Evolutionary conservation across 352 stramenopile genomes (phyloP).

Genomic region (Pythium dissimile): DNA sequence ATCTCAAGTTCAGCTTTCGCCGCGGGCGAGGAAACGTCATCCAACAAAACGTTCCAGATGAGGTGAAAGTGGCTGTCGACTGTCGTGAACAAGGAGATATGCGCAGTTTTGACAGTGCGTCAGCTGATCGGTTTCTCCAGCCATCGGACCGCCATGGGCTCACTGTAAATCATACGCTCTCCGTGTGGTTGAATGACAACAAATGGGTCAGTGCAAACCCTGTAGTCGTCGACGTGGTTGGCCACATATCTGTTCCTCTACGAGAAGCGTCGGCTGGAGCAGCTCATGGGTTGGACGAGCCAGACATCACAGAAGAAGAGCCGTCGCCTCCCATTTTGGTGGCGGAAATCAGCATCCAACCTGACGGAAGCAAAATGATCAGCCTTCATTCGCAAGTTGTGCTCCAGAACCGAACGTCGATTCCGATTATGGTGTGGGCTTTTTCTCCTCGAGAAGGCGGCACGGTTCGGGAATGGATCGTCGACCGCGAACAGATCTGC

Average conservation of each 20-base stretch:
- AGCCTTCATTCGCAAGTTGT: conserved; percentile 86
- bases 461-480: conserved; percentile 65
- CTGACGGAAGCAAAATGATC: conserved; percentile 86
- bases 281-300: conserved; percentile 22
- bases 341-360: conserved; percentile 84
- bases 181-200: conserved; percentile 80
- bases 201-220: conserved; percentile 86
- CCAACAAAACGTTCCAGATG: conserved; percentile 62
- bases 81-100: conserved; percentile 85
- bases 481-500: conserved; percentile 79
- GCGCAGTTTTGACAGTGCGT: conserved; percentile 84
- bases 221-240: conserved; percentile 85
- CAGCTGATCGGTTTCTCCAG: conserved; percentile 70
- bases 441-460: conserved; percentile 82
- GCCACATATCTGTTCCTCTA: conserved; percentile 78
- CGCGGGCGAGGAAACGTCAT: conserved; percentile 76
- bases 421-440: conserved; percentile 86
- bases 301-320: conserved; percentile 46
- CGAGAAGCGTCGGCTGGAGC: conserved; percentile 35
- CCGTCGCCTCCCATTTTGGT: conserved; percentile 69
- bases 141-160: conserved; percentile 66
- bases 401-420: conserved; percentile 81
- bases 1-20: conserved; percentile 86
- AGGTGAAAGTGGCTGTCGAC: conserved; percentile 76
- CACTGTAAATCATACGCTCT: conserved; percentile 87